A percentile compares a stretch with the other conserved stretches of the same genome.
These are phyloP conservation scores for Cryphonectria parasitica DNA, from an alignment of 2,329 filamentous ascomycete genomes.

Conservation along the genomic window DNA sequence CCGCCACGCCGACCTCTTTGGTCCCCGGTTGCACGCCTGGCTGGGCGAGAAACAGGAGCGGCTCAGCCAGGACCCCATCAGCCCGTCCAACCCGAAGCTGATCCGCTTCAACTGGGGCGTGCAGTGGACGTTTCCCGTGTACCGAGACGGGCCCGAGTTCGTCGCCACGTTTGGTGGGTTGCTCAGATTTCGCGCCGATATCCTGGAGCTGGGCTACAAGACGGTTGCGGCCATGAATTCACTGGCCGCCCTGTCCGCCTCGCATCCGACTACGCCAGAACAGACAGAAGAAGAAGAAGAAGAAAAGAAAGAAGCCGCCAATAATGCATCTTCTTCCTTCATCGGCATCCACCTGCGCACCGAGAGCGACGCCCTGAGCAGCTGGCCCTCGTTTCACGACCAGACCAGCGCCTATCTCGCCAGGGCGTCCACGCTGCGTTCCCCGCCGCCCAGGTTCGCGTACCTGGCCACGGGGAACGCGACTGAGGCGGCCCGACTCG, in stretches of 20 bases:
- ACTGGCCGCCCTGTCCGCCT: not conserved
- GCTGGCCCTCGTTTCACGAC: constrained; percentile 49
- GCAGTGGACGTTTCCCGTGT: constrained; percentile 51
- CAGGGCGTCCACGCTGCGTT: constrained; percentile 36
- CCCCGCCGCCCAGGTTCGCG: constrained; percentile 35
- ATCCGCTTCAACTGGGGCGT: constrained; percentile 50
- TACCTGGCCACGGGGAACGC: constrained; percentile 52
- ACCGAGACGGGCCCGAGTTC: constrained; percentile 52
- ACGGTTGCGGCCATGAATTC: constrained; percentile 42
- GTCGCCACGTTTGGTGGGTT: constrained; percentile 48
- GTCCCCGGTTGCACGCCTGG: constrained; percentile 40
- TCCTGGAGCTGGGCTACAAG: constrained; percentile 45
- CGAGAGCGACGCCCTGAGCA: constrained; percentile 49
- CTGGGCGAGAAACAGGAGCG: constrained; percentile 37
- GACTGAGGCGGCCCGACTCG: constrained; percentile 46
- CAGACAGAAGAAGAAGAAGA: not conserved
- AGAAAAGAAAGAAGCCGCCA: not conserved
- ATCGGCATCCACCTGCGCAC: constrained; percentile 52
- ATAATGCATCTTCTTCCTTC: constrained; percentile 32
- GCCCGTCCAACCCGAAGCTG: constrained; percentile 39
- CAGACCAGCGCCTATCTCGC: constrained; percentile 47
- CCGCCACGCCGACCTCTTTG: constrained; percentile 46
- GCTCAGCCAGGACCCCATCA: constrained; percentile 30
- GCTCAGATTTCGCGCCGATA: constrained; percentile 46
- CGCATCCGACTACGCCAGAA: not conserved